phyloP scores from a whole-genome alignment of 1,284 basidiomycete genomes.

The Cryptococcus sp. region DNA sequence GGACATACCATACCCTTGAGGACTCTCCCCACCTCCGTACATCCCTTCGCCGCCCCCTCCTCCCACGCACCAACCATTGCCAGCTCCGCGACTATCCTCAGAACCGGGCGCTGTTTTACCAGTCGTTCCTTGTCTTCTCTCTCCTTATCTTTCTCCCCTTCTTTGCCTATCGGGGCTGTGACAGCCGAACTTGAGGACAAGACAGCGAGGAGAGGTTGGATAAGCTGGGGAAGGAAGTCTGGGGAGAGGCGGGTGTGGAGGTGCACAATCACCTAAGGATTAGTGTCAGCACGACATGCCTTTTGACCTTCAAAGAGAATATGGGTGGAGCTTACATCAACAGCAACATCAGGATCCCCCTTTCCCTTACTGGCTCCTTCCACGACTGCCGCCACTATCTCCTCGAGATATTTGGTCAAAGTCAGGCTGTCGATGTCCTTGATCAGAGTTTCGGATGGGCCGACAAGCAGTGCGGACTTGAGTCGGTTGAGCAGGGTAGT shows the following conservation, averaged over 20 bases:
- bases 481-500: conserved; percentile 89
- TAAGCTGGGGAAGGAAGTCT: conserved; percentile 70
- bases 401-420: conserved; percentile 93
- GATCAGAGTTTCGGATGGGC: conserved; percentile 65
- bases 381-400: conserved; percentile 78
- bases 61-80: conserved; percentile 67
- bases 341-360: conserved; percentile 83
- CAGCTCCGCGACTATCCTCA: conserved; percentile 84
- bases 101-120: conserved; percentile 73
- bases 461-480: conserved; percentile 51
- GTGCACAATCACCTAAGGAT: conserved; percentile 71
- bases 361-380: conserved; percentile 82
- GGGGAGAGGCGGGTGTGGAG: conserved; percentile 81
- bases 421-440: conserved; percentile 87
- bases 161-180: conserved; percentile 22
- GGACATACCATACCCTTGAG: conserved; percentile 61
- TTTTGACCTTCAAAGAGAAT: background rate
- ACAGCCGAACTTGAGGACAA: conserved; percentile 53
- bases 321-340: conserved; percentile 63
- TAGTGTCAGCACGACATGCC: conserved; percentile 1
- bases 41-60: conserved; percentile 60
- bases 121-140: conserved; percentile 85
- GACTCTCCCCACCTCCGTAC: conserved; percentile 74
- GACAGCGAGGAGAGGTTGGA: conserved; percentile 62
- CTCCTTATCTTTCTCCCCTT: conserved; percentile 67